Evolutionary conservation across 2,329 filamentous ascomycete species (phyloP).

Genomic region (Pestalotiopsis fici): DNA sequence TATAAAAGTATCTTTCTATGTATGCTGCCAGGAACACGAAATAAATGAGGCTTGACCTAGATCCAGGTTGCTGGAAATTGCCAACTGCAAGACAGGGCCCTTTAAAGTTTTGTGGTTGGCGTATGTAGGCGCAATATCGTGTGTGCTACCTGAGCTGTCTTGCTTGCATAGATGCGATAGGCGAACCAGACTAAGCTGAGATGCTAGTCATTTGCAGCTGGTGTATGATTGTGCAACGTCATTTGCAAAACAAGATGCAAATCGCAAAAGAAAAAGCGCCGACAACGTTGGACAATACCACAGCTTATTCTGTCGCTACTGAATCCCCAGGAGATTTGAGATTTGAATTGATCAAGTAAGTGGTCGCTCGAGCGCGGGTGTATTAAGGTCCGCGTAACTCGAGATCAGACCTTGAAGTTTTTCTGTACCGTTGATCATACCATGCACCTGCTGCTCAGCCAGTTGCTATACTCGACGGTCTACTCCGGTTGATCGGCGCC

Average conservation of each 20-base stretch:
- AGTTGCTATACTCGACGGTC: not conserved
- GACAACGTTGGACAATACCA: not conserved
- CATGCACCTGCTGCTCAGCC: not conserved
- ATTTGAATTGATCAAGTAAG: not conserved
- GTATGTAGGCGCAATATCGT: not conserved
- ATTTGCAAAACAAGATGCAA: not conserved
- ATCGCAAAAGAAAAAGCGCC: not conserved
- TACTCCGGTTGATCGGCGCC: not conserved
- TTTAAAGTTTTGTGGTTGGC: not conserved
- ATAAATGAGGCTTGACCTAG: not conserved
- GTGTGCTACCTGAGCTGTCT: not conserved
- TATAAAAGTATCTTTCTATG: not conserved
- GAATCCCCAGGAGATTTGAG: no score
- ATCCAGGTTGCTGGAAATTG: not conserved
- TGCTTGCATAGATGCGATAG: not conserved
- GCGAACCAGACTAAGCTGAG: not conserved
- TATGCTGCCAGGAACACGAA: not conserved
- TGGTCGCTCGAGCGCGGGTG: not conserved
- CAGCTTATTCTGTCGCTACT: not conserved
- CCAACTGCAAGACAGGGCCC: not conserved
- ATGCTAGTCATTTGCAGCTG: not conserved
- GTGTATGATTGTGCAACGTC: not conserved
- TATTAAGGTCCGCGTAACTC: not conserved
- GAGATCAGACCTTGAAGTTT: not conserved
- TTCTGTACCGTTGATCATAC: not conserved